These are phyloP conservation scores for Yarrowia bubula DNA, from an alignment of 805 yeast species.

Conservation along the genomic window DNA sequence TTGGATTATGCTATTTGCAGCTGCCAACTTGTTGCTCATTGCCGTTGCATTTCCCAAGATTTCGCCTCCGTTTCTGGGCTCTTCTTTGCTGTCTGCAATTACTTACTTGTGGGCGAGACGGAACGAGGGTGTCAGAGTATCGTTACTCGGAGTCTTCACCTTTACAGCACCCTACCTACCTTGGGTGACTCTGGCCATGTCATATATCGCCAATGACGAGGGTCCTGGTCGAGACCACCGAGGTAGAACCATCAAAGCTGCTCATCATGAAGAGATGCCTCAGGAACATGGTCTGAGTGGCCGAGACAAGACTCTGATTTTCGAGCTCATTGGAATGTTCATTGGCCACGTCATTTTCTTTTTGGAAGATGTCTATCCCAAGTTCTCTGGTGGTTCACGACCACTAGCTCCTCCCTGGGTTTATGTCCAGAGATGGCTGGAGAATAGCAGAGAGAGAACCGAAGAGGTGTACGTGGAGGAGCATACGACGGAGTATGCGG, in stretches of 20 bases:
- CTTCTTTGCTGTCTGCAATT: slow-evolving; percentile 41
- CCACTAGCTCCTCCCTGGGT: slow-evolving; percentile 47
- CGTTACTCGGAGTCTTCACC: slow-evolving; percentile 45
- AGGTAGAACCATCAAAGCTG: slow-evolving; percentile 5
- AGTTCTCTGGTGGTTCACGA: slow-evolving; percentile 39
- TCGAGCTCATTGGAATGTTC: slow-evolving; percentile 42
- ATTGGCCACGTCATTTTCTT: slow-evolving; percentile 47
- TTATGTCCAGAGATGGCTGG: slow-evolving; percentile 15
- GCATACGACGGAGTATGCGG: background rate
- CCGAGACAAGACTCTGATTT: slow-evolving; percentile 16
- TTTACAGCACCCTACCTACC: slow-evolving; percentile 48
- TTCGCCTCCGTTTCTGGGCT: slow-evolving; percentile 42
- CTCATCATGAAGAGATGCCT: slow-evolving; percentile 28
- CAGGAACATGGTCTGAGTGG: slow-evolving; percentile 31
- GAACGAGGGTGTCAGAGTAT: slow-evolving; percentile 44
- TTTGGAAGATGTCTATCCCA: slow-evolving; percentile 46
- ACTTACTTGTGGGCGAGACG: slow-evolving; percentile 50
- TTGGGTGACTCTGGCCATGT: slow-evolving; percentile 39
- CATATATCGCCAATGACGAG: slow-evolving; percentile 32
- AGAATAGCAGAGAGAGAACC: background rate
- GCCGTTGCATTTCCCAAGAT: slow-evolving; percentile 37
- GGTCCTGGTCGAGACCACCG: slow-evolving; percentile 28
- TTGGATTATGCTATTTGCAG: slow-evolving; percentile 42
- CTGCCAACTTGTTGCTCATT: slow-evolving; percentile 37
- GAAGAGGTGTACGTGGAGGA: slow-evolving; percentile 12